Evolutionary conservation across 2,329 filamentous ascomycete species (phyloP), one percentile per base, ranked within the genome.

Genomic region (Trichophyton schoenleinii): DNA sequence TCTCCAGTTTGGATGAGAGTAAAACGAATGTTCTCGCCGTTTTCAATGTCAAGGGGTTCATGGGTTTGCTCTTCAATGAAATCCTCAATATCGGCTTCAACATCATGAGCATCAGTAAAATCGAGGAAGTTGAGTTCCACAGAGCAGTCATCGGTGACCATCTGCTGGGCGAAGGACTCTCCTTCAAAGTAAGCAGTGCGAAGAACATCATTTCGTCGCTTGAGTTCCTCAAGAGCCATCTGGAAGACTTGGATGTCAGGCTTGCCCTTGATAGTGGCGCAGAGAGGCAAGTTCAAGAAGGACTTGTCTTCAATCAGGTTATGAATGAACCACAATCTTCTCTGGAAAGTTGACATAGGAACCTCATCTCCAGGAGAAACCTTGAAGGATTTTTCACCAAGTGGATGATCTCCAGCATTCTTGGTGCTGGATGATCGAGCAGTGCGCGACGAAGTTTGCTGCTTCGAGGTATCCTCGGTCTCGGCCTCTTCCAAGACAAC

Each of bases 261-360:
- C 13, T 42, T 63, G 42, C 66, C 67, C 13, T 62, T 62, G 13
- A 68, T 60, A 53, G 62, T 63, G 52, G 62, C 60, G 38, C 62
- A 55, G 31, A 65, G 60, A 13, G 65, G 64, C 6, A 68, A 59
- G 63, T 68, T 68, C 38, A 68, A 61, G 34, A 64, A 62, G 3
- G 63, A 63, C 41, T 63, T 64, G 60, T 68, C 67, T 41, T 65
- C 63, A 7, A 66, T 49, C 22, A 68, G 58, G 41, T 68, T 66
- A 55, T 68, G 66, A n/a, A 67, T 58, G 52, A 66, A 68, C 66
- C 66, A 68, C 5, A 68, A 38, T 46, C 67, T 63, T 36, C 64
- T 64, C 59, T 68, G 67, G 60, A 63, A 68, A 52, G 65, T 66
- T 0, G 68, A 70, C 64, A 70, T 67, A 13, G 68, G 68, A 58